Conservation (phyloP, 2,329 filamentous ascomycete genomes). For the Pyrenophora seminiperda region DNA sequence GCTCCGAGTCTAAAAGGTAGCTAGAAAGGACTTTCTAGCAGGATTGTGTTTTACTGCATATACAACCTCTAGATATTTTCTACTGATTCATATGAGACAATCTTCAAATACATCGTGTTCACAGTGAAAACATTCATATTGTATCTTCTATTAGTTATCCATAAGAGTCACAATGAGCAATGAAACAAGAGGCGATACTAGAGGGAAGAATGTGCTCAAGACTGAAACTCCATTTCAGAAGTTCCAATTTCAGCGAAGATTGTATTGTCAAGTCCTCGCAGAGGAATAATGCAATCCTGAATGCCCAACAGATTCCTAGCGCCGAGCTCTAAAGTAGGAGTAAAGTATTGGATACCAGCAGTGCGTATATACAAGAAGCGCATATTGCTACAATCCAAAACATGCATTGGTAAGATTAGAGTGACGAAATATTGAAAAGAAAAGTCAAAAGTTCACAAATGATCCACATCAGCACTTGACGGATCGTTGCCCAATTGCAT, state of each 20-base stretch:
- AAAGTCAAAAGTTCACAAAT: slow-evolving; percentile 15
- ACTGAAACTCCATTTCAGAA: not conserved
- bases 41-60: no score
- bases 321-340: not conserved
- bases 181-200: no score
- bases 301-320: no score
- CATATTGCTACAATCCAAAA: not conserved
- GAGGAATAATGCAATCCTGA: no score
- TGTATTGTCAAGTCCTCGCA: no score
- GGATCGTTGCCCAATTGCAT: slow-evolving; percentile 42
- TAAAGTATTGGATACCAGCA: not conserved
- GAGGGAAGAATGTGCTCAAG: no score
- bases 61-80: not conserved
- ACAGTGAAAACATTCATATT: no score
- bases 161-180: no score
- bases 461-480: slow-evolving; percentile 51
- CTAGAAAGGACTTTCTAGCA: no score
- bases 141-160: no score
- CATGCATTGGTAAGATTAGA: slow-evolving; percentile 6
- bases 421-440: not conserved
- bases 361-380: not conserved
- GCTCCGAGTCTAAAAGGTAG: no score
- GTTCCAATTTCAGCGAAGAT: no score
- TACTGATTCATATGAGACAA: not conserved
- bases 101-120: not conserved